Percentiles rank a stretch among this genome's conserved stretches.
phyloP scores from a whole-genome alignment of 306 rosid species.

The Acacia crassicarpa region DNA sequence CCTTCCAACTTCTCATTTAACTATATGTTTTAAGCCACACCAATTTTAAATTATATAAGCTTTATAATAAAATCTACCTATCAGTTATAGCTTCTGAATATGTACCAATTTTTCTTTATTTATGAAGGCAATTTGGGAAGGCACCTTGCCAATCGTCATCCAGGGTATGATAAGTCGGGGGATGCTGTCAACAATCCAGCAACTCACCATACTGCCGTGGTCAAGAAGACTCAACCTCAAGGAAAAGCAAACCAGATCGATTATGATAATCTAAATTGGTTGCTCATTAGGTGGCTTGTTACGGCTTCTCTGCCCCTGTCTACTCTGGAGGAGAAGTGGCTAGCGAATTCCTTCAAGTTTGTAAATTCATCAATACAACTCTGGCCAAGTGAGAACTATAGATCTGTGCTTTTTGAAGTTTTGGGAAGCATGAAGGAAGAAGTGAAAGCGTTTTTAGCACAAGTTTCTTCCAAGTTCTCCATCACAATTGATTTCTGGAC shows the following conservation, averaged over 20 bases:
- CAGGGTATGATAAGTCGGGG: conserved; percentile 84
- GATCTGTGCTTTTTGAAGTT: conserved; percentile 67
- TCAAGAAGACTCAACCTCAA: conserved; percentile 72
- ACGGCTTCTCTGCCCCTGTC: conserved; percentile 86
- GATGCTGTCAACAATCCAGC: conserved; percentile 51
- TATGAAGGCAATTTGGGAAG: conserved; percentile 86
- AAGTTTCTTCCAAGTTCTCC: conserved; percentile 76
- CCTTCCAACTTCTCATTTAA: conserved; percentile 6
- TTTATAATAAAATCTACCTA: background rate
- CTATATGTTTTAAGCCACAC: conserved; percentile 12
- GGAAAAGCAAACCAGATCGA: conserved; percentile 66
- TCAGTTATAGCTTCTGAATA: conserved; percentile 1
- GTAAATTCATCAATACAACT: conserved; percentile 81
- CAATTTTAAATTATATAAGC: background rate
- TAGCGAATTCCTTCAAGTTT: conserved; percentile 79
- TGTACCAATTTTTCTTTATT: conserved; percentile 30
- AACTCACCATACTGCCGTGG: conserved; percentile 44
- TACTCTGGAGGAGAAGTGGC: conserved; percentile 83
- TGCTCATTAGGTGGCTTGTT: conserved; percentile 86
- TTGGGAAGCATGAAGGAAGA: conserved; percentile 87
- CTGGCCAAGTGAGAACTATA: conserved; percentile 79
- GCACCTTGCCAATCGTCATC: conserved; percentile 94
- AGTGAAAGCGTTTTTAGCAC: conserved; percentile 68
- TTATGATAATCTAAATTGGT: conserved; percentile 92
- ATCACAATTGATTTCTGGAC: conserved; percentile 91